Evolutionary conservation across 805 yeast genomes (phyloP), one percentile per base, ranked within the genome.

Genomic region (Suhomyces kilbournensis): DNA sequence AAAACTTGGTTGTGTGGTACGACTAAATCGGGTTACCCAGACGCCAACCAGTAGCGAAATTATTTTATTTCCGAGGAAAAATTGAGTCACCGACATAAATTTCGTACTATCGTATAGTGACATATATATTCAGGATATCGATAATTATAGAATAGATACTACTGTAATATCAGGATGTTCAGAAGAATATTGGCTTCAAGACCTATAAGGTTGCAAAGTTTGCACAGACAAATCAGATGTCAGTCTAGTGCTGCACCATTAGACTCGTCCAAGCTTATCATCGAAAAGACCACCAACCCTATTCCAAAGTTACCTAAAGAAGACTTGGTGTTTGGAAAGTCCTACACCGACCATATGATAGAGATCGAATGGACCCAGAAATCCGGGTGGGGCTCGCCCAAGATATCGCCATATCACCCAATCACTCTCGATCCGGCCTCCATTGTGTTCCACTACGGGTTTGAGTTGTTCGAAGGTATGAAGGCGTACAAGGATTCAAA

Each of bases 401-500:
- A 81, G 67, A 92, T 93, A 69, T 81, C 82, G 59, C 97, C 98
- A 22, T 91, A 89, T 68, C 92, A 86, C 49, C 82, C 83, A 48
- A 73, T 93, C 50, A 63, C 77, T 15, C 70, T 93, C 53, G 97
- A 92, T 65, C 99, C 99, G 25, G 85, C 97, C 19, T 75, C 94
- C 17, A 82, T 88, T 68, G 98, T 92, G 32, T 84, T 93, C 75
- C 99, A 93, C 77, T 93, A 93, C 65, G 93, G 96, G 4, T 93
- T 94, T 66, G 97, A 90, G 71, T 81, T 93, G 54, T 94, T 93
- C 60, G 99, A 93, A 76, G 99, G 99, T 59, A 78, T 93, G 76
- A 93, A 93, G 77, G 97, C 97, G 12, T 93, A 92, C 80, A 73
- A 73, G 55, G 88, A 81, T 66, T 40, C 58, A 23, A 74, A 85